A percentile compares a stretch with the other conserved stretches of the same genome.
Evolutionary conservation across 441 rosid species (phyloP).

Genomic region (Populus hybrid): DNA sequence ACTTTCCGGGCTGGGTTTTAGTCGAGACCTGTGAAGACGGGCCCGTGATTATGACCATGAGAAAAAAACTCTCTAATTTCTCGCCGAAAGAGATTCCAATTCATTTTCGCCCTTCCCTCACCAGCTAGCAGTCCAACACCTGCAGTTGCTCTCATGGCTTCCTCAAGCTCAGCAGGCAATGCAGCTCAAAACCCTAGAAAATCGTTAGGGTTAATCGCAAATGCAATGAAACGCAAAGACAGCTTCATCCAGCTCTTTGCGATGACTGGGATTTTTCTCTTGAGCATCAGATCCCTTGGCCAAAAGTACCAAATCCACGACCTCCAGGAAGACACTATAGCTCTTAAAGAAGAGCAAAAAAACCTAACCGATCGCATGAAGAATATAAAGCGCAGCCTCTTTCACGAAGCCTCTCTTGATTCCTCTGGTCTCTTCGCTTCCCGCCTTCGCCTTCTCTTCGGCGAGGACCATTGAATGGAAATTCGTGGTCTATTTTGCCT

Average conservation of each 20-base stretch:
- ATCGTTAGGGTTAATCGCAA: constrained; percentile 44
- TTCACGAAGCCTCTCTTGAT: constrained; percentile 76
- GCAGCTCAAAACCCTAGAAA: constrained; percentile 36
- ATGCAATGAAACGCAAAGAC: constrained; percentile 53
- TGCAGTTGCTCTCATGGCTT: constrained; percentile 21
- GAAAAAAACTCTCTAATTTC: background rate
- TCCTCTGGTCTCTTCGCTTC: constrained; percentile 69
- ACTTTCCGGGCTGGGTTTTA: background rate
- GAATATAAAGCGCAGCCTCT: constrained; percentile 50
- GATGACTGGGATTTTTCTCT: constrained; percentile 72
- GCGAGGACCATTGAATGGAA: constrained; percentile 30
- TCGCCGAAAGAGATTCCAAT: background rate
- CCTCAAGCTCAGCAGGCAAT: constrained; percentile 35
- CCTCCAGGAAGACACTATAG: constrained; percentile 5
- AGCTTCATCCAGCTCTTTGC: constrained; percentile 72
- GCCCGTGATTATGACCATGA: background rate
- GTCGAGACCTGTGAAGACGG: background rate
- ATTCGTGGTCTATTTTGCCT: background rate
- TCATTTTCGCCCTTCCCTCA: background rate
- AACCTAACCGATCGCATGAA: constrained; percentile 49
- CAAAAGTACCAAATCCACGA: background rate
- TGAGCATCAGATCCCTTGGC: constrained; percentile 41
- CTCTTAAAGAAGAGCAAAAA: constrained; percentile 60
- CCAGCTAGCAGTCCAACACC: background rate
- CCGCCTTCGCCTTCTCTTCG: constrained; percentile 67